Evolutionary conservation across 495 filamentous ascomycete species (phyloP).

Genomic region (Penicillium flavigenum): DNA sequence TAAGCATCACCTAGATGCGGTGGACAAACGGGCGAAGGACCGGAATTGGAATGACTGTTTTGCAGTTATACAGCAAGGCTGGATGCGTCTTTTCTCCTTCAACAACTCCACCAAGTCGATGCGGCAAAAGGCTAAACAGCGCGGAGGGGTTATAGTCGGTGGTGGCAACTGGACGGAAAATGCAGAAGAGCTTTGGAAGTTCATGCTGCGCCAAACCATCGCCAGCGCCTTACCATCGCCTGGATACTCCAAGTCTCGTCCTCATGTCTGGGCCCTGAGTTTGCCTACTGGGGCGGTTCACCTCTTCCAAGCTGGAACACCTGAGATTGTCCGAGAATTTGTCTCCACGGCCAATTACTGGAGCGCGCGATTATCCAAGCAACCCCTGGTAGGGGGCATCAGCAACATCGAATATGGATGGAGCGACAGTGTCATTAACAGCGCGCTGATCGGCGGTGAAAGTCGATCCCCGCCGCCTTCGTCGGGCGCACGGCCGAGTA

Average conservation of each 20-base stretch:
- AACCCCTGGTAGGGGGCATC: constrained; percentile 85
- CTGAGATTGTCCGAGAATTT: constrained; percentile 92
- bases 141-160: constrained; percentile 70
- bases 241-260: constrained; percentile 86
- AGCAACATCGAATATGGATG: constrained; percentile 98
- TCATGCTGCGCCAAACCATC: constrained; percentile 87
- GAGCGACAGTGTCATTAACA: constrained; percentile 85
- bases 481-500: constrained; percentile 54
- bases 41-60: constrained; percentile 94
- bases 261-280: constrained; percentile 93
- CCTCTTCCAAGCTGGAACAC: constrained; percentile 94
- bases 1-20: constrained; percentile 89
- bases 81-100: constrained; percentile 93
- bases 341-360: constrained; percentile 96
- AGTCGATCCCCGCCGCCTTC: constrained; percentile 42
- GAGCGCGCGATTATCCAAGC: constrained; percentile 89
- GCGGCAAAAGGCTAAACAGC: constrained; percentile 64
- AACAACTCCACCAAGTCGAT: constrained; percentile 67
- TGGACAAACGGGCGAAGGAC: constrained; percentile 88
- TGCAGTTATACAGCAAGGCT: constrained; percentile 97
- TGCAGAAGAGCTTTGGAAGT: constrained; percentile 81
- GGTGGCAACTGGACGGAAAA: constrained; percentile 98
- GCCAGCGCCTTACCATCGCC: constrained; percentile 86
- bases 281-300: constrained; percentile 92
- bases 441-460: constrained; percentile 58